phyloP scores from a whole-genome alignment of 139 green algal genomes.

The Nannochloris sp. region DNA sequence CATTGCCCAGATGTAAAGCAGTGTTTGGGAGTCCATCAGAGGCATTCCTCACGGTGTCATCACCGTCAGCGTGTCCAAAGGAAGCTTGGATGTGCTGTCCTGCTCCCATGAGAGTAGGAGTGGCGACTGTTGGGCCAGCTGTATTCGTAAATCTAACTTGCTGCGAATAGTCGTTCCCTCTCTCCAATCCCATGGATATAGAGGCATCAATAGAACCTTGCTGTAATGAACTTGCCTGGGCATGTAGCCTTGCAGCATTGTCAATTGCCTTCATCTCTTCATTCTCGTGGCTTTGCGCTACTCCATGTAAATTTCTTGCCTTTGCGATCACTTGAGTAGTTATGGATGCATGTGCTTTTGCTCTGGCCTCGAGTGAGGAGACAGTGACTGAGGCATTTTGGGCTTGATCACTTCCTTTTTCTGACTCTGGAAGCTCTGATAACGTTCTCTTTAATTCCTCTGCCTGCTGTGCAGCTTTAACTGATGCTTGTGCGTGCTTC shows the following conservation, averaged over 20 bases:
- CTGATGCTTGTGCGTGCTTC: slow-evolving; percentile 42
- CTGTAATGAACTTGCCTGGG: slow-evolving; percentile 31
- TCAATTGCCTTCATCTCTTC: slow-evolving; percentile 30
- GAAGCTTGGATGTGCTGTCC: not conserved
- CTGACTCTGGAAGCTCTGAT: slow-evolving; percentile 21
- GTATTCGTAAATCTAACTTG: not conserved
- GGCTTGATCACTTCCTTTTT: not conserved
- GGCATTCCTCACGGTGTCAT: not conserved
- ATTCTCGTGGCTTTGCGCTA: slow-evolving; percentile 47
- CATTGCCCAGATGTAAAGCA: not conserved
- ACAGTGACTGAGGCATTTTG: slow-evolving; percentile 23
- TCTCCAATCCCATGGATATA: not conserved
- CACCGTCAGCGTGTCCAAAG: not conserved
- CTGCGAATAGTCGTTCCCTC: not conserved
- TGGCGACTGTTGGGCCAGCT: not conserved
- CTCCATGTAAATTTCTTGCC: slow-evolving; percentile 27
- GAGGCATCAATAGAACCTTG: slow-evolving; percentile 10
- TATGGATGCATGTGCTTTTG: slow-evolving; percentile 22
- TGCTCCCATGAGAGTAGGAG: slow-evolving; percentile 1
- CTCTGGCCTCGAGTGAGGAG: slow-evolving; percentile 16
- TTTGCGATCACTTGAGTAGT: slow-evolving; percentile 21
- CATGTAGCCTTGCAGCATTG: slow-evolving; percentile 28
- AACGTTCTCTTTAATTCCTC: slow-evolving; percentile 34
- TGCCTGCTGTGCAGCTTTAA: slow-evolving; percentile 25
- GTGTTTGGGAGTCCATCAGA: not conserved